phyloP scores from a whole-genome alignment of 2,329 filamentous ascomycete genomes.

The Canariomyces notabilis region DNA sequence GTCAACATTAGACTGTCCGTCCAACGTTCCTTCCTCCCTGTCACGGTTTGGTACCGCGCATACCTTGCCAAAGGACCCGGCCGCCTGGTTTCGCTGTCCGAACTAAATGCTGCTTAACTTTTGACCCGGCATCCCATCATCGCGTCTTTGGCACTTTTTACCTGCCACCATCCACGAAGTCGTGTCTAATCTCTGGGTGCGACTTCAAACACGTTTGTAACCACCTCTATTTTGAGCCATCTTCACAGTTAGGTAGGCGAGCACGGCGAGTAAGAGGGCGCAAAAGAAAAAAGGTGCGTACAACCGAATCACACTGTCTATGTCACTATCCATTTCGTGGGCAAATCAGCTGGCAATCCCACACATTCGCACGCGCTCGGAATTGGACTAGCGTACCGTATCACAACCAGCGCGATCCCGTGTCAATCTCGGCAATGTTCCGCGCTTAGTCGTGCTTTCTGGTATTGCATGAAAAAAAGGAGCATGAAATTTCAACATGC shows the following conservation, averaged over 20 bases:
- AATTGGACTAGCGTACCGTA: constrained; percentile 22
- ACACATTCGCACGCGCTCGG: constrained; percentile 20
- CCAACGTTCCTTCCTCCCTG: too few relatives aligned
- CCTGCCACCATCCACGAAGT: constrained; percentile 10
- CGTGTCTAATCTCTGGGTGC: too few relatives aligned
- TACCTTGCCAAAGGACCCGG: not conserved
- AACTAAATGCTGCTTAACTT: too few relatives aligned
- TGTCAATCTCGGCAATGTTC: constrained; percentile 38
- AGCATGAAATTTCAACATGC: constrained; percentile 26
- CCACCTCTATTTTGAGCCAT: constrained; percentile 10
- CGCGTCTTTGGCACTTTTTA: not conserved
- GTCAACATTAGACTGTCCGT: too few relatives aligned
- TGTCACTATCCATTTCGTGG: constrained; percentile 10
- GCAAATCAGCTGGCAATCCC: constrained; percentile 18
- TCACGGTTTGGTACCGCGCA: too few relatives aligned
- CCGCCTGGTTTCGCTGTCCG: not conserved
- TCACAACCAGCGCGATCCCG: constrained; percentile 28
- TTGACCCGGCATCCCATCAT: not conserved
- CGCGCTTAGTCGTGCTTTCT: constrained; percentile 35
- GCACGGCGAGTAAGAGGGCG: not conserved
- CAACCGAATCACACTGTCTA: not conserved
- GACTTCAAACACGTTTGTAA: constrained; percentile 4
- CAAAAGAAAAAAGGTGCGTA: constrained; percentile 7
- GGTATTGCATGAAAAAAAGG: constrained; percentile 35
- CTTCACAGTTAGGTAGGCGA: not conserved